A percentile compares a stretch with the other conserved stretches of the same genome.
These are phyloP conservation scores for Coprinopsis marcescibilis DNA, from an alignment of 768 basidiomycete species.

Conservation along the genomic window DNA sequence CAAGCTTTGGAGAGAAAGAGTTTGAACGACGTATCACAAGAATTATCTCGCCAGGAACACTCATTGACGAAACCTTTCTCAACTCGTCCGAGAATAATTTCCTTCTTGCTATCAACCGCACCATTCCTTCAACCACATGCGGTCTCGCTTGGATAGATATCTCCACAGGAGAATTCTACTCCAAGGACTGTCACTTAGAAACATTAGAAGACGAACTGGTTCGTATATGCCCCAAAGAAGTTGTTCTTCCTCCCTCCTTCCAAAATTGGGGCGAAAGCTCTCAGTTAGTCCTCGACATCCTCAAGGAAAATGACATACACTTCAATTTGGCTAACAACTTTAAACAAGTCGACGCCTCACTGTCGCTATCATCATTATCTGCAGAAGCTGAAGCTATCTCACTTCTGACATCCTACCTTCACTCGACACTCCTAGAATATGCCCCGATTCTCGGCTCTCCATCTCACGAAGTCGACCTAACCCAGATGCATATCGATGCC, in stretches of 20 bases:
- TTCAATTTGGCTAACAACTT: constrained; percentile 37
- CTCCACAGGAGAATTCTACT: constrained; percentile 91
- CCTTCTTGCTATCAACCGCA: constrained; percentile 73
- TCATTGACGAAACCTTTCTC: constrained; percentile 87
- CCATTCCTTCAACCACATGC: too few species aligned
- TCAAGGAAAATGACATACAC: constrained; percentile 51
- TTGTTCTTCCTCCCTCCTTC: constrained; percentile 55
- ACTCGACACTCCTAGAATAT: constrained; percentile 65
- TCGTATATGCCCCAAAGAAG: constrained; percentile 75
- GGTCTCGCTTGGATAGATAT: constrained; percentile 94
- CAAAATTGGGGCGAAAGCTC: constrained; percentile 19
- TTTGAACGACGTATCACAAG: constrained; percentile 82
- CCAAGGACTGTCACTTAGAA: constrained; percentile 50
- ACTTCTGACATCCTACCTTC: constrained; percentile 61
- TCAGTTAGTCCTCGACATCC: constrained; percentile 42
- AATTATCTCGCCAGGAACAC: constrained; percentile 88
- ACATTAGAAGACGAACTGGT: constrained; percentile 75
- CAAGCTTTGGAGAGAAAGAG: constrained; percentile 42
- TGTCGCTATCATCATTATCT: constrained; percentile 20
- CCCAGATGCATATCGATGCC: constrained; percentile 84
- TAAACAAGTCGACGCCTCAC: not conserved
- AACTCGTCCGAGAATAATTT: constrained; percentile 88
- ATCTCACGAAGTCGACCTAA: constrained; percentile 43
- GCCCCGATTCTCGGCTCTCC: constrained; percentile 64
- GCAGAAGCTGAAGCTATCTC: constrained; percentile 53